Evolutionary conservation across 2,329 filamentous ascomycete species (phyloP), one percentile per base, ranked within the genome.

Genomic region (Didymella sp.): DNA sequence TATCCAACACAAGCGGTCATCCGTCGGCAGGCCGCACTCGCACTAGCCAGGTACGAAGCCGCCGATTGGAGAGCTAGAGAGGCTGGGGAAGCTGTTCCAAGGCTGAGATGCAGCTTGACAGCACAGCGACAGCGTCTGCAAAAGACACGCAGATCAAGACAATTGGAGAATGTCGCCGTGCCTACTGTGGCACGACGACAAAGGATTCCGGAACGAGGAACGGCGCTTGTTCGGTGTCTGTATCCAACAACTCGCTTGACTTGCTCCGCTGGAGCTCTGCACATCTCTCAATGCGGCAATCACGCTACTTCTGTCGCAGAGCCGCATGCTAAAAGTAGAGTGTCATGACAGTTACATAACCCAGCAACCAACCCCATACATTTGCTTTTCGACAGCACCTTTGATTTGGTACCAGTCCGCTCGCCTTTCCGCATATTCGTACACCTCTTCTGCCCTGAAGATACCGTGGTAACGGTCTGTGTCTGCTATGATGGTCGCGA

Each of bases 321-420:
- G 54, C 47, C 43, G 47, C 54, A 51, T 43, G 28, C 19, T 45
- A 21, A 35, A n/a, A 12, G 33, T 19, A 9, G 15, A 19, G 17
- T 22, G 35, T 13, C 46, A 21, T 47, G 33, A 19, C 41, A 12
- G 6, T 74, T 68, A 98, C 92, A 97, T 98, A 40, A 96, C 72
- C 42, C 74, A 75, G 76, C 95, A 99, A 58, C 95, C 94, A 74
- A 96, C 86, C 4, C 95, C 95, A 78, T 97, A 98, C 92, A 99
- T 97, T 60, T 92, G 92, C 77, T 90, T 89, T 81, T 99, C 95
- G 6, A 99, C 95, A 61, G 92, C 87, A 62, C 85, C 87, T 79
- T 89, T 90, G 11, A 99, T 91, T 67, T 89, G 84, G 74, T 95
- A 96, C 95, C 95, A 99, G 78, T 99, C 95, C 46, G 93, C 93